Conservation (phyloP, 2,329 filamentous ascomycete genomes). For the Diaporthe sp. region DNA sequence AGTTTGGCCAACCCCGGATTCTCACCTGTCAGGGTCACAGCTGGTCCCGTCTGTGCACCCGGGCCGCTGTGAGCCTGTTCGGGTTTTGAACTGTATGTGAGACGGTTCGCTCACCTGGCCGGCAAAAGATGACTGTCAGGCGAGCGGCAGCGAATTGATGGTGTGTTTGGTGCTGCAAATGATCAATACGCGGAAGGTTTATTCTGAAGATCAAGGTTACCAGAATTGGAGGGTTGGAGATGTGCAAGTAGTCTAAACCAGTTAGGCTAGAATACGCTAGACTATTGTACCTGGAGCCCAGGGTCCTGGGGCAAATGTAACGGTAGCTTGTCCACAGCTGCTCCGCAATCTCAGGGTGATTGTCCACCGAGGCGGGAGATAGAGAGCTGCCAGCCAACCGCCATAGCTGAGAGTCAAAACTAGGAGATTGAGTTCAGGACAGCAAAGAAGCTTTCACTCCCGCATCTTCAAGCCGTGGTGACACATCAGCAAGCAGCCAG, state of each 20-base stretch:
- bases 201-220: background rate
- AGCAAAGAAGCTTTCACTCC: constrained; percentile 3
- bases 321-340: background rate
- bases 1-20: constrained; percentile 17
- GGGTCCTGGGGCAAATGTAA: constrained; percentile 27
- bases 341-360: constrained; percentile 30
- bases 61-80: constrained; percentile 23
- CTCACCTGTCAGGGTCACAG: background rate
- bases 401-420: background rate
- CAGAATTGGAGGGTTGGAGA: background rate
- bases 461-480: background rate
- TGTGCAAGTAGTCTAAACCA: background rate
- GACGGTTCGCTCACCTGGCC: background rate
- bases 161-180: background rate
- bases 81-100: constrained; percentile 12
- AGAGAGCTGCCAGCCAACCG: constrained; percentile 1
- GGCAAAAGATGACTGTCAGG: background rate
- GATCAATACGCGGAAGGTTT: background rate
- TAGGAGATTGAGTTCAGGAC: constrained; percentile 2
- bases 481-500: constrained; percentile 14
- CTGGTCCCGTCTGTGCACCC: constrained; percentile 11
- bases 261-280: background rate
- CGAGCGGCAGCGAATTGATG: too few species aligned
- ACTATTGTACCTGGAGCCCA: background rate
- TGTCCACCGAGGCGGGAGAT: constrained; percentile 22